Base-by-base conservation (phyloP, 2,329 filamentous ascomycete genomes). In the Fusarium sp. region DNA sequence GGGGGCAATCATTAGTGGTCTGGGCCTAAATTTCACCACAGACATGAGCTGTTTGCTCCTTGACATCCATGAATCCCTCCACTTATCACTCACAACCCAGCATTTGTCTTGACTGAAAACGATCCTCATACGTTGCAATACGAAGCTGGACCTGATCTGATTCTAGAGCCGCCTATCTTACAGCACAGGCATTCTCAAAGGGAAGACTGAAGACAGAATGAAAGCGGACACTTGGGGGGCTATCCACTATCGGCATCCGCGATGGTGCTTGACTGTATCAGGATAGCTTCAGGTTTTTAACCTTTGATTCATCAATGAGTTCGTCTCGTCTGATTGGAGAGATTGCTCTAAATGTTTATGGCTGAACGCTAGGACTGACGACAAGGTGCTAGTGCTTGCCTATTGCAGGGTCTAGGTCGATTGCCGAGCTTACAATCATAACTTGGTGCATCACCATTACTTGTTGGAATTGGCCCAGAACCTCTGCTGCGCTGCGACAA, bases 211-310 rank as follows among this genome's bases (percentile, higher is more conserved):
- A 32, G 20, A 32, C 38, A 40, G 15, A 25, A 27, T 53, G 49
- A 38, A 43, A 53, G 38, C 49, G 49, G 49, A 22, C 25, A 43
- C 18, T 43, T 9, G 9, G 18, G 30, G 16, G 22, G 27, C n/a
- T 38, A 55, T 46, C 38, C 46, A 43, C 32, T 18, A 32, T 66
- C 55, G 55, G 55, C 58, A 48, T 61, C 59, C 43, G 55, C 62
- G 63, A 67, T 40, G 24, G 41, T 45, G 62, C 62, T 60, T 66
- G 48, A 24, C 48, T 27, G 13, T 38, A 54, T 62, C 38, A 29
- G 63, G 56, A 32, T 66, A 67, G 48, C n/a, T 40, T 49, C 16
- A 27, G 13, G 22, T 8, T 16, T 55, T 66, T 66, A 62, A 62
- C 47, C 44, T 66, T 66, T 15, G 32, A 65, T 65, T 60, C 46